Conservation (phyloP, 2,329 filamentous ascomycete species). For the Paecilomyces sp. region DNA sequence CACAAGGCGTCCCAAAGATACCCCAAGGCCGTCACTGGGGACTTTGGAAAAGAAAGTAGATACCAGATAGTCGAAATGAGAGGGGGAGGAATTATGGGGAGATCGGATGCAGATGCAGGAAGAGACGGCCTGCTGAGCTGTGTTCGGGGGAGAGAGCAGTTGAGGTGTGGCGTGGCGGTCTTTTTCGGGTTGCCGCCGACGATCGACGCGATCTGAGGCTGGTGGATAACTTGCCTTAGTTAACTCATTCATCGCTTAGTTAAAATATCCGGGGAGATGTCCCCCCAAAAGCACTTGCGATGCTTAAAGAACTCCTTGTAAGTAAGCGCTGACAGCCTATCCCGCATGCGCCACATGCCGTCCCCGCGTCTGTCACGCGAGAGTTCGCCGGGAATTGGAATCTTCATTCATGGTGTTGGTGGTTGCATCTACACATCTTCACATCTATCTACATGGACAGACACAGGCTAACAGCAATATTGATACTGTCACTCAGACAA, state of each 20-base stretch:
- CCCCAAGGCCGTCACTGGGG: not conserved
- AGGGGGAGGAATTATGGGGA: not conserved
- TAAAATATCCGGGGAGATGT: no score
- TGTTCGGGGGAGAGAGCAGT: not conserved
- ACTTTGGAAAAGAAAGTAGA: not conserved
- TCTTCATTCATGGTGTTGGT: not conserved
- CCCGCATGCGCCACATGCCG: not conserved
- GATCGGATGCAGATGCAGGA: not conserved
- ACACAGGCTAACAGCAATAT: no score
- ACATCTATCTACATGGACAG: no score
- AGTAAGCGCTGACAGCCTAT: not conserved
- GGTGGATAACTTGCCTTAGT: not conserved
- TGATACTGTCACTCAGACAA: no score
- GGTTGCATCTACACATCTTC: not conserved
- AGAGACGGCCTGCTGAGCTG: not conserved
- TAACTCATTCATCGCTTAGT: no score
- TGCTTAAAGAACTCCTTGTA: not conserved
- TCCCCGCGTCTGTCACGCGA: not conserved
- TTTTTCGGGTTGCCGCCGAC: not conserved
- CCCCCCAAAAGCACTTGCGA: not conserved
- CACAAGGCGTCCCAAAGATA: not conserved
- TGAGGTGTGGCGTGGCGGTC: not conserved
- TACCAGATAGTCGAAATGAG: not conserved
- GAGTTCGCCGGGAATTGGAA: not conserved
- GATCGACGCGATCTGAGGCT: not conserved